Base-by-base conservation (phyloP, 441 rosid genomes). In the Aquilaria agallochum region DNA sequence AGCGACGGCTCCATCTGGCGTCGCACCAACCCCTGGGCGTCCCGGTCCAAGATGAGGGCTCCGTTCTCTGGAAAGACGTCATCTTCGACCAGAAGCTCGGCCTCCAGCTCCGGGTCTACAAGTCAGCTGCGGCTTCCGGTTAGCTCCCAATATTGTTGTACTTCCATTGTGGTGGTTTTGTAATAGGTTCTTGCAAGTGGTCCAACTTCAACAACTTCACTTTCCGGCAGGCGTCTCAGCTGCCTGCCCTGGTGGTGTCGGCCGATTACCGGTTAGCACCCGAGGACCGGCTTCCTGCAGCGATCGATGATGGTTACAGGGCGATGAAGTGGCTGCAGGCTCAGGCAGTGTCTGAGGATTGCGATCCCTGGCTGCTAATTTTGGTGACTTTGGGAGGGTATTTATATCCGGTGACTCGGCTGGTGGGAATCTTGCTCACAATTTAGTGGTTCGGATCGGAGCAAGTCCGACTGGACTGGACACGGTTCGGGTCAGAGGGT, bases 91-190 rank as follows among this genome's bases (percentile, higher is more conserved):
- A 76, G 1, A 31, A 6, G 2, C 72, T 66, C 33, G 55, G 67
- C 55, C 85, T 86, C 40, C 61, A 63, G n/a, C 83, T 86, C 48
- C 64, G 88, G 33, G 75, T 83, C 33, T 81, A 83, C 63, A 77
- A 72, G 44, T 85, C 85, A 0, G 65, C 54, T 5, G 9, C 31
- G 20, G 33, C 79, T 42, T 60, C 74, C 3, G 4, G 60, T 34
- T 80, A 79, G 75, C 85, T 81, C 12, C 85, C 87, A 0, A 62
- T 83, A 47, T 79, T 78, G 31, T 81, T 72, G 75, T 86, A 79
- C 77, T 79, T 86, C 62, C 92, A 81, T 13, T 87, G 92, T 0
- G 85, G 89, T 5, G 92, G 92, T 2, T 86, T 86, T 60, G 83
- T 88, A 72, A 81, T 83, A 15, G 89, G 92, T 0, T 86, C 92